A percentile compares a stretch with the other conserved stretches of the same genome.
phyloP scores from a whole-genome alignment of 495 filamentous ascomycete species.

The Podospora sp. region DNA sequence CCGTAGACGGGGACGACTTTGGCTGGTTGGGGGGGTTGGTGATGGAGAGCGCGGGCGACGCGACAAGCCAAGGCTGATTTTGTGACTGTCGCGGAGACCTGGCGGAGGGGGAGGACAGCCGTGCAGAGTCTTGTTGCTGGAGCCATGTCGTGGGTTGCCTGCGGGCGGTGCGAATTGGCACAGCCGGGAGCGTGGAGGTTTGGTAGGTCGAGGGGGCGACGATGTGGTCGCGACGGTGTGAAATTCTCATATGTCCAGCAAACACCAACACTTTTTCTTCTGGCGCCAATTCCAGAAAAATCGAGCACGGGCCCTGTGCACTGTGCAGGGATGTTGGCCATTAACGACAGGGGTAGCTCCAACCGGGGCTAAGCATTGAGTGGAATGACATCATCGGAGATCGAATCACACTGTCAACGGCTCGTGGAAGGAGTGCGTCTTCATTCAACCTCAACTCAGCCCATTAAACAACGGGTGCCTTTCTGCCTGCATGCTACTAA shows the following conservation, averaged over 20 bases:
- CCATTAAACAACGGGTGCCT: not conserved
- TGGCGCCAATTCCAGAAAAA: not conserved
- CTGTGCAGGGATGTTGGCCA: not conserved
- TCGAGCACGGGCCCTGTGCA: not conserved
- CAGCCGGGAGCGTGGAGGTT: not conserved
- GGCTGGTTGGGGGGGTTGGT: slow-evolving; percentile 42
- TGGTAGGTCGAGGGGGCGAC: not conserved
- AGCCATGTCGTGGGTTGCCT: slow-evolving; percentile 19
- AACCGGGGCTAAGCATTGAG: not conserved
- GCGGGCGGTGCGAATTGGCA: not conserved
- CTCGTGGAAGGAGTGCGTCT: too few species aligned
- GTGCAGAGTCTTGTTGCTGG: slow-evolving; percentile 20
- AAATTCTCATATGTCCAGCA: not conserved
- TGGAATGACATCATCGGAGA: not conserved
- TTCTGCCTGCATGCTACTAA: not conserved
- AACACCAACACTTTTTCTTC: not conserved
- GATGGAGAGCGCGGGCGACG: slow-evolving; percentile 43
- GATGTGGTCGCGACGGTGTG: not conserved
- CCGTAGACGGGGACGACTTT: slow-evolving; percentile 68
- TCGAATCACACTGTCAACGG: too few species aligned
- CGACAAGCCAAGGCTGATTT: not conserved
- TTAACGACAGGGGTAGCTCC: not conserved
- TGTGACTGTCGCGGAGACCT: not conserved
- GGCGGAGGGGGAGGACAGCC: not conserved
- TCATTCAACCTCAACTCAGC: too few species aligned